Base-by-base conservation (phyloP, 352 stramenopile species). In the Peronosclerospora sorghi region DNA sequence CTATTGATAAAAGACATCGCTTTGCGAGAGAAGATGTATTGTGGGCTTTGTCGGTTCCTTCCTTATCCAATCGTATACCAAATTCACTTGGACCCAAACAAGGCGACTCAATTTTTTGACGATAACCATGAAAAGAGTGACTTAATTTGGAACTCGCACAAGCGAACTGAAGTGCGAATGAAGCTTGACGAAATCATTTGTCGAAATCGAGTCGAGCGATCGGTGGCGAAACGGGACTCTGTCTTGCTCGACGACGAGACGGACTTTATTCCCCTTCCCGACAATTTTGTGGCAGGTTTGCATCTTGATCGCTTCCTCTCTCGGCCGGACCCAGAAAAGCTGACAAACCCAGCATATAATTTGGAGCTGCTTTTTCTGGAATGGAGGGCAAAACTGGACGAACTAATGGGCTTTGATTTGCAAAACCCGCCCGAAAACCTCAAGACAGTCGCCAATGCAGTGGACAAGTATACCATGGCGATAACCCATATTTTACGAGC, bases 121-220 rank as follows among this genome's bases (percentile, higher is more conserved):
- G 77, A 86, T 51, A 83, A 86, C 41, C 74, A 87, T 41, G 73
- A 87, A 7, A 90, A 87, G 41, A 85, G 72, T 17, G 77, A 90
- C 18, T 59, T 90, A 29, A 81, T 90, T 30, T 90, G 77, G 77
- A 86, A 90, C 48, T 86, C 74, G 10, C 65, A 83, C 38, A 78
- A 57, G 54, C 56, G 77, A 27, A 90, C 70, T 0, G 73, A 77
- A 54, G 77, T 90, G 24, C 74, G 77, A 2, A 75, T 81, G 20
- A 84, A 78, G 20, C 51, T 90, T 12, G 77, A 90, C 32, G 45
- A 82, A 35, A 72, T 86, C 34, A 86, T 90, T 42, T 85, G 70
- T 40, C 68, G 77, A 20, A 90, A 90, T 48, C 70, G 77, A 1
- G 17, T 79, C 3, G 74, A 90, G 46, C 62, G 77, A 26, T 80